phyloP scores from a whole-genome alignment of 108 stramenopile species.

The Nitzschia putrida region DNA sequence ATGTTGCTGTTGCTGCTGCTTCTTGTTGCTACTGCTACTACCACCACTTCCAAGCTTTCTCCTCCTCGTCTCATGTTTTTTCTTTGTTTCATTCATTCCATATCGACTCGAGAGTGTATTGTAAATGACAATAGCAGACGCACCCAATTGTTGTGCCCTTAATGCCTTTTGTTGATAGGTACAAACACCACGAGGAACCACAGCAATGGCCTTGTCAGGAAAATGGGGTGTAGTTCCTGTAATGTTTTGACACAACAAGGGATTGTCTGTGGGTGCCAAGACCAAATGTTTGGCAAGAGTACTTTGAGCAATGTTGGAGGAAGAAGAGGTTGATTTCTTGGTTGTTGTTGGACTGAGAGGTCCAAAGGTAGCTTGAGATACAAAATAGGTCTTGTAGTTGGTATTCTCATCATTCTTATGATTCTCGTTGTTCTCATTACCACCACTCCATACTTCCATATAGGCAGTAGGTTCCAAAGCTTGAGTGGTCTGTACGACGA shows the following conservation, averaged over 20 bases:
- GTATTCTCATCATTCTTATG: no score
- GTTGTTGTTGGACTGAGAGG: constrained; percentile 2
- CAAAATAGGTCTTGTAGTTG: constrained; percentile 43
- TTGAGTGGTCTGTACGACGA: no score
- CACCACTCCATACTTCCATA: no score
- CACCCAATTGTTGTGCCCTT: constrained; percentile 64
- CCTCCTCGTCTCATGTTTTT: no score
- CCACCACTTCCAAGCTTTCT: no score
- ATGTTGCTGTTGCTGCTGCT: no score
- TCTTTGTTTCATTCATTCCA: no score
- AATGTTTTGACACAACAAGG: constrained; percentile 47
- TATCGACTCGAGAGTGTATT: constrained; percentile 21
- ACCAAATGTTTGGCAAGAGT: no score
- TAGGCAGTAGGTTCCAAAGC: no score
- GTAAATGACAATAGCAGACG: constrained; percentile 58
- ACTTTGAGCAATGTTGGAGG: no score
- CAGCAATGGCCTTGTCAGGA: constrained; percentile 34
- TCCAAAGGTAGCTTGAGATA: constrained; percentile 82
- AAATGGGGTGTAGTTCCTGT: constrained; percentile 27
- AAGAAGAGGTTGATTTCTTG: background rate
- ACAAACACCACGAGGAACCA: constrained; percentile 72
- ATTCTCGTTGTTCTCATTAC: no score
- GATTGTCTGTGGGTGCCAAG: background rate
- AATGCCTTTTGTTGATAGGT: constrained; percentile 73
- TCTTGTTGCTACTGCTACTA: no score